Evolutionary conservation across 805 yeast species (phyloP).

Genomic region (Candida ficus): DNA sequence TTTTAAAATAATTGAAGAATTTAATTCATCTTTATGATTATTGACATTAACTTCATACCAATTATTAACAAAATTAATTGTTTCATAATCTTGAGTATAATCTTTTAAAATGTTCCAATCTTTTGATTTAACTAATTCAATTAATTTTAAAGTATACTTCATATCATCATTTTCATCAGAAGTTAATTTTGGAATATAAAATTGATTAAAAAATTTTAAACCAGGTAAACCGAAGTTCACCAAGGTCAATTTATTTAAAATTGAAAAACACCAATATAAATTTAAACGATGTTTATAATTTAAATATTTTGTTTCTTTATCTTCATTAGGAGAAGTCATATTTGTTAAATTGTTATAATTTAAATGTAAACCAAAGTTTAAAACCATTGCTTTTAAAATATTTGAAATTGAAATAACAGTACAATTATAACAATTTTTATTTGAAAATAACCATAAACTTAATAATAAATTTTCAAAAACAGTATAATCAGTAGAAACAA

Average conservation of each 20-base stretch:
- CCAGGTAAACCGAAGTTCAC: constrained; percentile 22
- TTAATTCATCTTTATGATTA: constrained; percentile 26
- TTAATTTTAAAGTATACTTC: constrained; percentile 10
- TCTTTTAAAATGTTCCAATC: constrained; percentile 11
- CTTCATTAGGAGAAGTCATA: constrained; percentile 17
- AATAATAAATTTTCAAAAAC: constrained; percentile 22
- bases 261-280: constrained; percentile 39
- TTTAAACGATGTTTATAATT: constrained; percentile 29
- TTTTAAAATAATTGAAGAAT: constrained; percentile 4
- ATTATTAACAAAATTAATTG: constrained; percentile 27
- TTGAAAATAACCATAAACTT: constrained; percentile 22
- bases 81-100: constrained; percentile 5
- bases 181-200: constrained; percentile 29
- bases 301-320: constrained; percentile 10
- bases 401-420: constrained; percentile 20
- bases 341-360: constrained; percentile 20
- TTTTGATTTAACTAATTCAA: constrained; percentile 7
- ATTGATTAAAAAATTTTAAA: constrained; percentile 17
- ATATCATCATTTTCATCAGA: constrained; percentile 14
- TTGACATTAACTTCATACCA: constrained; percentile 25
- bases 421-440: constrained; percentile 23
- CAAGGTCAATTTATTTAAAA: constrained; percentile 24
- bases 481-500: constrained; percentile 10
- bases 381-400: constrained; percentile 17
- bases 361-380: constrained; percentile 25